A percentile compares a stretch with the other conserved stretches of the same genome.
These are phyloP conservation scores for Amauroascus verrucosus DNA, from an alignment of 2,329 filamentous ascomycete species.

Conservation along the genomic window DNA sequence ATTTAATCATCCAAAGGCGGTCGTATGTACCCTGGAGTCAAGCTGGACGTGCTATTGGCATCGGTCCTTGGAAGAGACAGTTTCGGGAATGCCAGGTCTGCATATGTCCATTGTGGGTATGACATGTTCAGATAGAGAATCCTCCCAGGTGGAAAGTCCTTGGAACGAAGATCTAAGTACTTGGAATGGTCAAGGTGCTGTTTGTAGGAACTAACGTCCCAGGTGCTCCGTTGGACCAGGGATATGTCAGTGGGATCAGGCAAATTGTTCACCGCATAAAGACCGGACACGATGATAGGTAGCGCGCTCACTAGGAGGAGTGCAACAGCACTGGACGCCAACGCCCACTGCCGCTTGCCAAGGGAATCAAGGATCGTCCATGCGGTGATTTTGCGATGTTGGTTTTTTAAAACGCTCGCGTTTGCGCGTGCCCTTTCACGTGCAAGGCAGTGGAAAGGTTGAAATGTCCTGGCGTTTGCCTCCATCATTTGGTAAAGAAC, in stretches of 20 bases:
- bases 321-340: constrained; percentile 13
- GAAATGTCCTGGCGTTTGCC: constrained; percentile 17
- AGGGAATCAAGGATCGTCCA: constrained; percentile 48
- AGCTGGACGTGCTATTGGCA: neutral
- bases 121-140: constrained; percentile 23
- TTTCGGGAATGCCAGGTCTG: constrained; percentile 22
- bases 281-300: constrained; percentile 16
- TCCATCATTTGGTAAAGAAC: constrained; percentile 17
- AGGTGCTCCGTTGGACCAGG: constrained; percentile 8
- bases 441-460: constrained; percentile 17
- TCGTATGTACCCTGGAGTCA: constrained; percentile 1
- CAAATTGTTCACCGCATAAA: constrained; percentile 14
- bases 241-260: constrained; percentile 8
- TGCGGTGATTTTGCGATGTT: constrained; percentile 24
- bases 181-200: constrained; percentile 1
- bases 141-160: constrained; percentile 19
- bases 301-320: constrained; percentile 15
- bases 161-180: constrained; percentile 3
- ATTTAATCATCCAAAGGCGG: constrained; percentile 11
- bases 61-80: constrained; percentile 4
- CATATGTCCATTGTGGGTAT: constrained; percentile 26
- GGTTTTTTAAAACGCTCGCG: constrained; percentile 17
- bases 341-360: constrained; percentile 14
- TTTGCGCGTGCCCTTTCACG: constrained; percentile 11
- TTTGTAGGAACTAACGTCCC: constrained; percentile 17